Base-by-base conservation (phyloP, 208 protist species). In the Wallacemonas collosoma region DNA sequence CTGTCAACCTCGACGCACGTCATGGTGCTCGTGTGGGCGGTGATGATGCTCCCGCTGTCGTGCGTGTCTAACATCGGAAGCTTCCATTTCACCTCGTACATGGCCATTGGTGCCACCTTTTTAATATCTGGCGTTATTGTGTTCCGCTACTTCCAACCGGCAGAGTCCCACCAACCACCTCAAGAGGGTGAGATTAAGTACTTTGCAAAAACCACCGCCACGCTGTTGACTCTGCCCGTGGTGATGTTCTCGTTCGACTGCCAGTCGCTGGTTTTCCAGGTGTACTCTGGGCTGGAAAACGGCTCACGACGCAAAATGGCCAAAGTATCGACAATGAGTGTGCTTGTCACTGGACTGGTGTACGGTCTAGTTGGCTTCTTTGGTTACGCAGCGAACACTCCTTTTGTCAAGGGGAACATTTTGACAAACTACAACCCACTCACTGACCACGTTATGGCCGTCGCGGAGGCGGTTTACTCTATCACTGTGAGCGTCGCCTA, bases 201-300 rank as follows among this genome's bases (percentile, higher is more conserved):
- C 72, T 77, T 90, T 71, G 61, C 71, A 50, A 45, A 86, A 40
- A 86, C 84, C 17, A 56, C 51, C 12, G 75, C 71, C 15, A 77
- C 76, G 1, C 66, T 90, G 5, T 63, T 90, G 26, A 61, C 81
- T 1, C 67, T 93, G 6, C 88, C 88, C 1, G 82, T 93, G 2
- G 76, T 93, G 66, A 86, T 90, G 74, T 93, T 93, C 57, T 83
- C 85, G 35, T 93, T 89, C 60, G 88, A 90, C 60, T 93, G 88
- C 57, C 88, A 93, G 68, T 85, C 88, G 2, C 71, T 93, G 0
- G 83, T 89, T 0, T 93, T 93, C 72, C 85, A 90, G 66, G 55
- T 93, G 2, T 90, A 86, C 72, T 68, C 81, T 2, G 67, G 72
- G 11, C 71, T 93, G 15, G 41, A 58, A 14, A 47, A 65, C 15